Evolutionary conservation across 768 basidiomycete species (phyloP), one percentile per base, ranked within the genome.

Genomic region (Rhodotorula taiwanensis): DNA sequence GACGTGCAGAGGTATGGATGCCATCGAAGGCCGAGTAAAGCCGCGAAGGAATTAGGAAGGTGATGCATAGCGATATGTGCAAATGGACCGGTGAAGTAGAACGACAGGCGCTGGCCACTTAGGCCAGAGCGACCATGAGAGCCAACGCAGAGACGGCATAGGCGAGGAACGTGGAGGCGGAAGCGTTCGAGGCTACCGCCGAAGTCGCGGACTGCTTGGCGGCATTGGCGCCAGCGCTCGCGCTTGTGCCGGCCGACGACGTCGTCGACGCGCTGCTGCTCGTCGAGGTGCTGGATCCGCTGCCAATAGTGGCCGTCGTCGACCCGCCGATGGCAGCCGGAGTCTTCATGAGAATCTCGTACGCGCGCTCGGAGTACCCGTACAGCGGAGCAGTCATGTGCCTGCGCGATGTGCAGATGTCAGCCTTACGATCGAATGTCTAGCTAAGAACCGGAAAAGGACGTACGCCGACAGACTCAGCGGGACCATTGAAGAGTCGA

Each of bases 401-500:
- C 11, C 36, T 21, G 39, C n/a, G n/a, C n/a, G n/a, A n/a, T n/a
- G n/a, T n/a, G n/a, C n/a, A n/a, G n/a, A n/a, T n/a, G n/a, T n/a
- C n/a, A n/a, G n/a, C n/a, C n/a, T n/a, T 8, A 23, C 5, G 8
- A 45, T 1, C 33, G 52, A 20, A 4, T 1, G 44, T 63, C 33
- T 18, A 27, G n/a, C 18, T 8, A 18, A 8, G 43, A 54, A 25
- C 27, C 80, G 78, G 66, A 81, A 74, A 52, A 76, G 76, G 27
- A 67, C 34, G 61, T 73, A 71, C 0, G 64, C 58, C 30, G 57
- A 28, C 50, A 64, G 25, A 0, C 55, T 45, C 30, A 73, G 20
- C 1, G 72, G 72, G 27, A 73, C 64, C 45, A 71, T 64, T 4
- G 71, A 71, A 70, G 63, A 67, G 60, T 79, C 79, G n/a, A 74